Conservation (phyloP, 2,329 filamentous ascomycete genomes). For the Trichoderma sp. region DNA sequence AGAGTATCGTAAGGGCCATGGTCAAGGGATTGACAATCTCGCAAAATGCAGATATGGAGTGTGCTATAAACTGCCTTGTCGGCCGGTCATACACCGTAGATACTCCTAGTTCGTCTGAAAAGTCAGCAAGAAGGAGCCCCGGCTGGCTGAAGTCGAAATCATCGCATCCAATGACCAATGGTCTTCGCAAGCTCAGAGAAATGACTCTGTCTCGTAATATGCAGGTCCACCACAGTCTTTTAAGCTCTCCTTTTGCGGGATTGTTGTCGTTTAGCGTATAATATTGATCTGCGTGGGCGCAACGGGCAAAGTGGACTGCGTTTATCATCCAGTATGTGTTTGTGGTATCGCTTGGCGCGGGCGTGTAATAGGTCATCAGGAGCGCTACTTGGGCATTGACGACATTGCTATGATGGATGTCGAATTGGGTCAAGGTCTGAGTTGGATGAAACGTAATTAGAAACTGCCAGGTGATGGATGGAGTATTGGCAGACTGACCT, state of each 20-base stretch:
- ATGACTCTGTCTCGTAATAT: conserved; percentile 22
- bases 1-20: conserved; percentile 12
- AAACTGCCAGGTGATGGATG: too few species aligned
- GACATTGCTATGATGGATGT: conserved; percentile 20
- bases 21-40: conserved; percentile 18
- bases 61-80: conserved; percentile 20
- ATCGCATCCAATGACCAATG: conserved; percentile 10
- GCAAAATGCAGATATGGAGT: conserved; percentile 16
- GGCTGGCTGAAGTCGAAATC: conserved; percentile 21
- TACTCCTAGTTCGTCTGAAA: conserved; percentile 8
- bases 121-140: conserved; percentile 7
- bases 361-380: conserved; percentile 22
- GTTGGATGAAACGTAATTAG: neutral
- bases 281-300: conserved; percentile 21
- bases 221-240: conserved; percentile 25
- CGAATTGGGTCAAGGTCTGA: conserved; percentile 20
- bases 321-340: conserved; percentile 27
- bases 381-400: conserved; percentile 20
- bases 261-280: neutral
- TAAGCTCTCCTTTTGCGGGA: conserved; percentile 1
- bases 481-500: neutral
- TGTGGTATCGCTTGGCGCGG: conserved; percentile 12
- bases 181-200: conserved; percentile 21
- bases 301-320: conserved; percentile 16
- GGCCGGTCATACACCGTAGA: conserved; percentile 23